phyloP scores from a whole-genome alignment of 1,284 basidiomycete species.

The Wolfiporia cocos region DNA sequence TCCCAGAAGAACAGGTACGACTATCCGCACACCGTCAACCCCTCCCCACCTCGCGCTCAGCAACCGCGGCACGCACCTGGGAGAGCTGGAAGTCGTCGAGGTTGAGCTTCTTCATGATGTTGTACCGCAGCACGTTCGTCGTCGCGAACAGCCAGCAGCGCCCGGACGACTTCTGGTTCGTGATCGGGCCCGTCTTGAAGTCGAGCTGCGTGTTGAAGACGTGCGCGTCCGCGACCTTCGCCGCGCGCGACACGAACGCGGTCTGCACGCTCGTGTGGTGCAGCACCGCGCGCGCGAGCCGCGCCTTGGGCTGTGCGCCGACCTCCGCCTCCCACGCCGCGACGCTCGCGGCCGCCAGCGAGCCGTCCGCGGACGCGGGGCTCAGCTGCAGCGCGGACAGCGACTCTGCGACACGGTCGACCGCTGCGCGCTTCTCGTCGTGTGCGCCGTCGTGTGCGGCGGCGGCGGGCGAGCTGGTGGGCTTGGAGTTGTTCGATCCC shows the following conservation, averaged over 20 bases:
- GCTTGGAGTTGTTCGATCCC: constrained; percentile 48
- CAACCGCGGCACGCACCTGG: constrained; percentile 41
- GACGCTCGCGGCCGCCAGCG: constrained; percentile 52
- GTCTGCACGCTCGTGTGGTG: constrained; percentile 66
- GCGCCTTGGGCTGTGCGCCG: constrained; percentile 54
- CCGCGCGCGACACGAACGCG: constrained; percentile 61
- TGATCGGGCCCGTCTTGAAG: constrained; percentile 77
- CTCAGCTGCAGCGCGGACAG: constrained; percentile 15
- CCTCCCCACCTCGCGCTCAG: background rate
- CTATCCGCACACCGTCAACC: constrained; percentile 28
- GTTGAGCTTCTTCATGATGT: constrained; percentile 81
- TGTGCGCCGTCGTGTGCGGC: constrained; percentile 23
- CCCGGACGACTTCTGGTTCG: constrained; percentile 84
- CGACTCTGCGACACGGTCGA: constrained; percentile 13
- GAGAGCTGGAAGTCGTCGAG: constrained; percentile 87
- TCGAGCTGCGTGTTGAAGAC: constrained; percentile 83
- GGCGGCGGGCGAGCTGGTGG: constrained; percentile 8
- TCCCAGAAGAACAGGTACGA: constrained; percentile 93
- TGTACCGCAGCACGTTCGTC: constrained; percentile 82
- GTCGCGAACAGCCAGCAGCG: constrained; percentile 93
- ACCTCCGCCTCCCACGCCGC: constrained; percentile 61
- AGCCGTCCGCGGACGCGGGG: constrained; percentile 40
- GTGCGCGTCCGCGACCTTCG: constrained; percentile 65
- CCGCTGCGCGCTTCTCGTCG: constrained; percentile 26
- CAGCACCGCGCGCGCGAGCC: constrained; percentile 79